These are phyloP conservation scores for Neurospora intermedia DNA, from an alignment of 495 filamentous ascomycete genomes.

Conservation along the genomic window DNA sequence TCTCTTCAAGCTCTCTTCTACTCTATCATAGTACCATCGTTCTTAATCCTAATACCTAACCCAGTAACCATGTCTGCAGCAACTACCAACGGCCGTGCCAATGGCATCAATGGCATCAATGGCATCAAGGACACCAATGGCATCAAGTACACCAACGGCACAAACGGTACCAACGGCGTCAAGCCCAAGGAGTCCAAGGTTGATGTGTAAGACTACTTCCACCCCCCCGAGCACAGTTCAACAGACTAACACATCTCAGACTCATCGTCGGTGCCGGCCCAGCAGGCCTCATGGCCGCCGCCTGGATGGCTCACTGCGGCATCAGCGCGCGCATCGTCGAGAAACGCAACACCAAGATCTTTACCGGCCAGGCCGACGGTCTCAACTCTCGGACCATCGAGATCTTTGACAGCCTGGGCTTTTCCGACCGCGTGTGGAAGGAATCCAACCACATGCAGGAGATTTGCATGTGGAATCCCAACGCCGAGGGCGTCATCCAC, in stretches of 20 bases:
- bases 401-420: conserved; percentile 57
- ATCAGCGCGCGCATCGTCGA: conserved; percentile 51
- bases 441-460: conserved; percentile 46
- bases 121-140: neutral
- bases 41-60: neutral
- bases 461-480: conserved; percentile 37
- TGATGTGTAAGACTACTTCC: conserved; percentile 20
- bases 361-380: conserved; percentile 18
- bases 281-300: conserved; percentile 51
- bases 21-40: neutral
- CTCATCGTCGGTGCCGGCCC: conserved; percentile 60
- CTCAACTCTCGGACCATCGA: conserved; percentile 43
- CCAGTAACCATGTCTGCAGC: neutral
- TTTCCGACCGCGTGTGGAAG: conserved; percentile 48
- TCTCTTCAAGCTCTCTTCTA: neutral
- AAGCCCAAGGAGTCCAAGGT: conserved; percentile 18
- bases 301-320: conserved; percentile 51
- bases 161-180: neutral
- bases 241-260: neutral
- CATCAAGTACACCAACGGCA: neutral
- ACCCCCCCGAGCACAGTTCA: neutral
- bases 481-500: conserved; percentile 39
- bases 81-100: neutral
- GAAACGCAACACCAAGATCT: conserved; percentile 34
- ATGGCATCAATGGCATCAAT: neutral